Evolutionary conservation across 192 early-diverging fungal genomes (phyloP), one percentile per base, ranked within the genome.

Genomic region (Coemansia sp.): DNA sequence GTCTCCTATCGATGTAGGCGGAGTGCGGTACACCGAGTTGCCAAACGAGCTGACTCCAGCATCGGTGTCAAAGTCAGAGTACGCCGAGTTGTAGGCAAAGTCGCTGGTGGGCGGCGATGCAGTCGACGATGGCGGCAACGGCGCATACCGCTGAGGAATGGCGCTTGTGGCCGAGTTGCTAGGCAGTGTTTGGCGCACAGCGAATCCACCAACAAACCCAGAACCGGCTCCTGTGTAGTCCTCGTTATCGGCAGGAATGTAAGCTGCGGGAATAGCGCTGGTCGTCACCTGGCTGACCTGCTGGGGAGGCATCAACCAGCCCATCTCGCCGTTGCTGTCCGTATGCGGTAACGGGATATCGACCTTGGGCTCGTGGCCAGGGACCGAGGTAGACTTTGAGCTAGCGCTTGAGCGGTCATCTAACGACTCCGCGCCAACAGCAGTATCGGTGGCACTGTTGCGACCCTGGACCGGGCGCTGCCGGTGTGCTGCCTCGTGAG

Each of bases 11-110:
- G 79, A 82, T 18, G 79, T 82, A 5, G 74, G 79, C 39, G 79
- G 73, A 26, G 79, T 82, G 63, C 79, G 73, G 60, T 82, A 82
- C 14, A 70, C 70, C 59, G 79, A 82, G 61, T 82, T 75, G 57
- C 70, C 68, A 13, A 72, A 64, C 25, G 71, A 70, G 76, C 76
- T 79, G 66, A 73, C 71, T n/a, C 66, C 78, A 10, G 73, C 70
- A 20, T 76, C 79, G 3, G 79, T 82, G 37, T 69, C 79, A 23
- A 82, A 59, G 45, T 82, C 79, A 3, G 79, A 76, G 36, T 69
- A 73, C 38, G 69, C 59, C 6, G 72, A 48, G 38, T 59, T 71
- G 63, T 71, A 71, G 18, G 72, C 77, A 37, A 47, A 60, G 20
- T 71, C 72, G 59, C 77, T 75, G 53, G 50, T 59, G 26, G 34